These are phyloP conservation scores for Gymnopilus junonius DNA, from an alignment of 768 basidiomycete species.

Conservation along the genomic window DNA sequence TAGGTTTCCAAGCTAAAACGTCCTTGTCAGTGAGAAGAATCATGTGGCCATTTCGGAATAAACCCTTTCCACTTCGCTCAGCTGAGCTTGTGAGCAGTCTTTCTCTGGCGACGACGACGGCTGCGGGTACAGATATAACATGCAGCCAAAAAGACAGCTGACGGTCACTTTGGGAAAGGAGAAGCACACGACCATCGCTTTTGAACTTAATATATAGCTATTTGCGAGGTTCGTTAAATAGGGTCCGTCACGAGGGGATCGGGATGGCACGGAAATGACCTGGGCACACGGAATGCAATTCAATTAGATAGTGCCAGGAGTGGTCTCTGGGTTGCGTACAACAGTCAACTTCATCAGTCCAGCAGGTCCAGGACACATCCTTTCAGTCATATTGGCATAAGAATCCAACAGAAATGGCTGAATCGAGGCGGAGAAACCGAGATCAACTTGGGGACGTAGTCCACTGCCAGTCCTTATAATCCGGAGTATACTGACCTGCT, in stretches of 20 bases:
- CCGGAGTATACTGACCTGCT: neutral
- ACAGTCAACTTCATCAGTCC: too few species aligned
- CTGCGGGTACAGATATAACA: slow-evolving; percentile 13
- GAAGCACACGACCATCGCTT: slow-evolving; percentile 32
- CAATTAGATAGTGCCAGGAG: slow-evolving; percentile 4
- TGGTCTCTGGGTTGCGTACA: neutral
- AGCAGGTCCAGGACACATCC: too few species aligned
- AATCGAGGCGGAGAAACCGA: too few species aligned
- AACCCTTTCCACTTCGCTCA: slow-evolving; percentile 9
- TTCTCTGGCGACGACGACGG: slow-evolving; percentile 1
- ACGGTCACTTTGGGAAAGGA: slow-evolving; percentile 6
- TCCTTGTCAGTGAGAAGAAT: neutral
- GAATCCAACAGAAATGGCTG: neutral
- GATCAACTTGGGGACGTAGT: too few species aligned
- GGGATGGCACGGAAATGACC: slow-evolving; percentile 37
- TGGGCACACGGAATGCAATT: slow-evolving; percentile 16
- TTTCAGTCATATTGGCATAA: too few species aligned
- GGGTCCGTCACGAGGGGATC: slow-evolving; percentile 28
- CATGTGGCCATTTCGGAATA: neutral
- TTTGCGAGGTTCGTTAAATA: slow-evolving; percentile 17
- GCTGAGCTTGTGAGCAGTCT: slow-evolving; percentile 6
- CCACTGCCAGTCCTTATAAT: too few species aligned
- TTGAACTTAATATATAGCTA: slow-evolving; percentile 12
- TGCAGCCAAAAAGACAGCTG: neutral
- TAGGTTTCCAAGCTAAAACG: slow-evolving; percentile 50